A percentile compares a stretch with the other conserved stretches of the same genome.
phyloP scores from a whole-genome alignment of 2,329 filamentous ascomycete genomes.

The Aspergillus fructus region DNA sequence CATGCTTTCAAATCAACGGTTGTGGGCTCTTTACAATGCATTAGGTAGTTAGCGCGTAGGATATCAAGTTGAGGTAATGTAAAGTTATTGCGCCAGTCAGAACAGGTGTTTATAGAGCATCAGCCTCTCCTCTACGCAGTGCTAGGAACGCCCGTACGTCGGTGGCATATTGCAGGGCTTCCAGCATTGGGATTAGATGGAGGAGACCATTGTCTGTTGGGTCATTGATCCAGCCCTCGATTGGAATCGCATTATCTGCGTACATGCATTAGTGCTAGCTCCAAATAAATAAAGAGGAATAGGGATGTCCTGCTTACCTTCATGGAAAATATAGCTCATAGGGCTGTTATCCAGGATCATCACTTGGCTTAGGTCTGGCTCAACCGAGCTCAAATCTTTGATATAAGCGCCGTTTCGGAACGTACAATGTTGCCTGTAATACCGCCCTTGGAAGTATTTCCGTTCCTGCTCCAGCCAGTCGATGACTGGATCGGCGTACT shows the following conservation, averaged over 20 bases:
- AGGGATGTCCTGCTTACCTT: constrained; percentile 63
- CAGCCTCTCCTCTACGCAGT: constrained; percentile 75
- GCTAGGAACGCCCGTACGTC: constrained; percentile 90
- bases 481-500: constrained; percentile 97
- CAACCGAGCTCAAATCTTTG: constrained; percentile 93
- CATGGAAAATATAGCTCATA: constrained; percentile 96
- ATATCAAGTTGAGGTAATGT: constrained; percentile 3
- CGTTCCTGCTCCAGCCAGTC: constrained; percentile 97
- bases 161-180: constrained; percentile 93
- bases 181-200: constrained; percentile 86
- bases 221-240: constrained; percentile 99
- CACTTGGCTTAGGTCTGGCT: constrained; percentile 94
- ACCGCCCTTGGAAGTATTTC: constrained; percentile 91
- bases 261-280: constrained; percentile 1
- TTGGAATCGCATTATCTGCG: constrained; percentile 95
- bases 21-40: constrained; percentile 10
- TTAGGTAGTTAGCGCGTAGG: constrained; percentile 14
- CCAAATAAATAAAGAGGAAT: not conserved
- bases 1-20: constrained; percentile 9
- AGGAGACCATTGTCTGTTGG: constrained; percentile 94
- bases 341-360: constrained; percentile 99
- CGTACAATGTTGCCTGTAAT: constrained; percentile 97
- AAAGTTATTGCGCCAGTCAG: not conserved
- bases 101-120: constrained; percentile 26
- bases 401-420: constrained; percentile 95